Base-by-base conservation (phyloP, 2,329 filamentous ascomycete genomes). In the Curvularia spicifera region DNA sequence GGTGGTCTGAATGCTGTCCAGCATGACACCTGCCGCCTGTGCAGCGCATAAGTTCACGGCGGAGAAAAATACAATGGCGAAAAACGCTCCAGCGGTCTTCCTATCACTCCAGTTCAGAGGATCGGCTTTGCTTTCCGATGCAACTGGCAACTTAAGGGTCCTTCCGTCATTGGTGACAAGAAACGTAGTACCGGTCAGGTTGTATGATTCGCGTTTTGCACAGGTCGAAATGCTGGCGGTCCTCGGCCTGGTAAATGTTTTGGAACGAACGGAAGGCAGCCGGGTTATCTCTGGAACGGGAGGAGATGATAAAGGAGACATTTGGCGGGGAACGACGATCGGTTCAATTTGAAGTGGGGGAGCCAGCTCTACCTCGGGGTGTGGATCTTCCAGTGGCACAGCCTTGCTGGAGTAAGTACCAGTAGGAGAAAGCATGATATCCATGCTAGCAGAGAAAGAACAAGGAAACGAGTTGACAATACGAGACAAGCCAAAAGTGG, bases 151-250 rank as follows among this genome's bases (percentile, higher is more conserved):
- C 12, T 65, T 68, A 13, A 73, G 52, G 0, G 61, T 70, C 15
- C 51, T 60, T 5, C 70, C 70, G 18, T 64, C 58, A 3, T 59
- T 55, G 6, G 70, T 67, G 22, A 73, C 60, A 12, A 73, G 66
- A 18, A 65, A 73, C 2, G 67, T 64, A 24, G 65, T 71, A 18
- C 70, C 69, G 2, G 66, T 59, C 15, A 70, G 46, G 22, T 66
- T 57, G 53, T 66, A 73, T 13, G 70, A 73, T 48, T 73, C 66
- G 44, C 59, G 69, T 47, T 70, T 73, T 18, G 45, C 42, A 9
- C 42, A 35, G 1, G 42, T 49, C 12, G 46, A 12, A n/a, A 31
- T 39, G 20, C 31, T 29, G 12, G 51, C 28, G 8, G 24, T 56
- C 29, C 35, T 1, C 4, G 29, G n/a, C 28, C 46, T 43, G 20